Conservation (phyloP, 345 rosid species). For the Crucihimalaya himalaica region DNA sequence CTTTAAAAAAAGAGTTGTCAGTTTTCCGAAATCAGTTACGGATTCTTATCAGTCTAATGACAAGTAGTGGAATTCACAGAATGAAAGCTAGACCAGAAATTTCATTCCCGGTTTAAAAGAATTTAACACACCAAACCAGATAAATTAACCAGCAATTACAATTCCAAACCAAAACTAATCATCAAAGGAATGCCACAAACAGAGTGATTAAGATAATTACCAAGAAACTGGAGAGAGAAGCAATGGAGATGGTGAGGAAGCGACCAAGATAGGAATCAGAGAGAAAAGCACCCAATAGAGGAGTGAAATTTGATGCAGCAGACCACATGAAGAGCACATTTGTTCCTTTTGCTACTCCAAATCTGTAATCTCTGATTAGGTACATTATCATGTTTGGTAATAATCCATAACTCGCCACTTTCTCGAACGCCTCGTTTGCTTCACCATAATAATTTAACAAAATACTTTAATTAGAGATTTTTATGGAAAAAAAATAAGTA, state of each 20-base stretch:
- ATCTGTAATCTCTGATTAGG: conserved; percentile 52
- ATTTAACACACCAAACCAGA: background rate
- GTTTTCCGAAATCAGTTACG: conserved; percentile 17
- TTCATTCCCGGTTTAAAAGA: background rate
- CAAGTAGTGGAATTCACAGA: background rate
- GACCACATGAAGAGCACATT: conserved; percentile 66
- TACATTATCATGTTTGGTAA: conserved; percentile 70
- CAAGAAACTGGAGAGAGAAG: conserved; percentile 62
- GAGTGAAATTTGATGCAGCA: conserved; percentile 64
- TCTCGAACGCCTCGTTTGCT: conserved; percentile 86
- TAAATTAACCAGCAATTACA: background rate
- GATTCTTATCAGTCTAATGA: conserved; percentile 19
- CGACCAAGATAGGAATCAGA: conserved; percentile 79
- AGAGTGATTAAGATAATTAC: conserved; percentile 43
- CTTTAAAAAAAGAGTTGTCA: background rate
- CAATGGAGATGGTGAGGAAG: conserved; percentile 64
- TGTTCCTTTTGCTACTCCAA: conserved; percentile 61
- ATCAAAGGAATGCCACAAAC: background rate
- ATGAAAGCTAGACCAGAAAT: background rate
- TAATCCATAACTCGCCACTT: conserved; percentile 79
- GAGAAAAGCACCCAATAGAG: conserved; percentile 70
- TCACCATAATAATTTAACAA: conserved; percentile 14
- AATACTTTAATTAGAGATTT: background rate
- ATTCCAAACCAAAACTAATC: background rate
- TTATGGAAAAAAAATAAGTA: background rate